Base-by-base conservation (phyloP, 768 basidiomycete species). In the Boletus fagicola region DNA sequence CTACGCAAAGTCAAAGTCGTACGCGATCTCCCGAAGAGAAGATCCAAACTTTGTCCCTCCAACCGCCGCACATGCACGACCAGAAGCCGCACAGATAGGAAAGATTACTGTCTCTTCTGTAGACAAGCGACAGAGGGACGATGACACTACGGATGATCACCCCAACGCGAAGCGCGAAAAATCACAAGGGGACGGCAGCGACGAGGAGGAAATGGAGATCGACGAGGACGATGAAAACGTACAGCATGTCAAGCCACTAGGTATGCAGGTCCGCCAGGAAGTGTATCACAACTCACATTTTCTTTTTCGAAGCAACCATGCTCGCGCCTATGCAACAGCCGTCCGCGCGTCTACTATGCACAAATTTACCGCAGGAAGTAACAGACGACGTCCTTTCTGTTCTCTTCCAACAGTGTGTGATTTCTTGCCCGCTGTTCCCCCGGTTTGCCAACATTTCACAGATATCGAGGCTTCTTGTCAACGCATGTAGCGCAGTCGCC, bases 151-250 rank as follows among this genome's bases (percentile, higher is more conserved):
- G 26, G 82, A 82, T 45, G 79, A 75, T 51, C 84, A 78, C 52
- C 80, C 81, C 49, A 77, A 77, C 44, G 63, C 79, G 28, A 96
- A 95, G 76, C 83, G 86, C 60, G 83, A 85, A 65, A 91, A 84
- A 71, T 75, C 78, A 44, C 83, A 83, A 48, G 85, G 79, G 42
- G 83, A 85, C 13, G 75, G 76, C 15, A 82, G 74, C 62, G 90
- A 91, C 60, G 93, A 86, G 53, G 89, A 89, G 68, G 92, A 94
- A 76, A 95, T 95, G 88, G 94, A 96, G 75, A 92, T 94, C 66
- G 93, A 94, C 58, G 92, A 94, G 49, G 93, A 97, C 47, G 88
- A 91, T 46, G 87, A 89, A 53, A 69, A 76, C 38, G 74, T 75
- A 47, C 78, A 74, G 58, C 73, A 72, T 58, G 72, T 57, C 49